Evolutionary conservation across 176 grass and related monocot genomes (phyloP).

Genomic region (Melocanna baccifera): DNA sequence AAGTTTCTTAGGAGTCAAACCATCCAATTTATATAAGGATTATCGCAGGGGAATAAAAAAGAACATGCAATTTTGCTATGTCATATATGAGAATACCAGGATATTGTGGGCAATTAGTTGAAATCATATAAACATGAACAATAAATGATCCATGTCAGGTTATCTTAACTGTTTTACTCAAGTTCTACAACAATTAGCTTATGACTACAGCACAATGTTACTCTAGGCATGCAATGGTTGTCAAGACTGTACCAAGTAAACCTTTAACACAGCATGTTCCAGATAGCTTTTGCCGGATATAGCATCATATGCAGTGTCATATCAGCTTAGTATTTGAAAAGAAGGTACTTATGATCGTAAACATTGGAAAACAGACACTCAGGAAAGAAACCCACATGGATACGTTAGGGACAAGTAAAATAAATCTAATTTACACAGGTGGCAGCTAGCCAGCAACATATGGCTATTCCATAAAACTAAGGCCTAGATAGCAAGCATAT

Average conservation of each 20-base stretch:
- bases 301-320: neutral
- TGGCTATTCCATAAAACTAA: neutral
- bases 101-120: neutral
- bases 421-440: neutral
- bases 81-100: neutral
- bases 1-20: too few species aligned
- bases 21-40: too few species aligned
- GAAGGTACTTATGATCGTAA: neutral
- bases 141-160: neutral
- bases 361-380: neutral
- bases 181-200: neutral
- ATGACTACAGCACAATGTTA: neutral
- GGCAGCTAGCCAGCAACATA: neutral
- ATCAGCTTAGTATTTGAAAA: neutral
- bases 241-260: neutral
- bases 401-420: neutral
- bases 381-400: neutral
- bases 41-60: neutral
- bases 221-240: neutral
- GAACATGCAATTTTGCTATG: neutral
- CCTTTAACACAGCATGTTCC: neutral
- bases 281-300: neutral
- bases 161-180: neutral
- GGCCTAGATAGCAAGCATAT: neutral
- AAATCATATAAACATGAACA: neutral